Conservation (phyloP, 768 basidiomycete species). For the Auricularia sp. region DNA sequence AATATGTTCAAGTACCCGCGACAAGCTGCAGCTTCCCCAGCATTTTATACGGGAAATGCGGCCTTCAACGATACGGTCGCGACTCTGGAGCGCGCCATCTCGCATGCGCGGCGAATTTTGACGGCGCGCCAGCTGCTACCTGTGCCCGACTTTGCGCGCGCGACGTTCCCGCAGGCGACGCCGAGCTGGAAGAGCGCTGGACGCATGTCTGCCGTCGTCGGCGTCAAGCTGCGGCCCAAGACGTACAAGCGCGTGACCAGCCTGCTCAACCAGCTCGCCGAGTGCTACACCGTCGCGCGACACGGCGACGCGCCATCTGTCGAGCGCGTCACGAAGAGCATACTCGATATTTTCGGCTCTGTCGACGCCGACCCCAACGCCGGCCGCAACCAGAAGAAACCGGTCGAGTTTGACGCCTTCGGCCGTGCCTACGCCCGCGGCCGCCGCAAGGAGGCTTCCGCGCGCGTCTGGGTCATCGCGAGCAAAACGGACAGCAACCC, state of each 20-base stretch:
- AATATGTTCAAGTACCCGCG: neutral
- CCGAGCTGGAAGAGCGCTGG: conserved; percentile 60
- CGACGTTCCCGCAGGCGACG: conserved; percentile 45
- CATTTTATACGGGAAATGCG: conserved; percentile 76
- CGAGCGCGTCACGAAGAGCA: conserved; percentile 35
- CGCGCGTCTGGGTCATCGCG: conserved; percentile 89
- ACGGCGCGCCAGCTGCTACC: conserved; percentile 63
- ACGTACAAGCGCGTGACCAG: conserved; percentile 57
- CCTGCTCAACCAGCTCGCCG: conserved; percentile 57
- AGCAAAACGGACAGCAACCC: conserved; percentile 23
- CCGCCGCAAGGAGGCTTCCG: conserved; percentile 79
- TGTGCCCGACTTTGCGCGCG: conserved; percentile 60
- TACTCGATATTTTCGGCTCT: conserved; percentile 57
- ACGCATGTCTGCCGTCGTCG: conserved; percentile 50
- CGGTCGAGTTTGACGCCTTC: conserved; percentile 53
- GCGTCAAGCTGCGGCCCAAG: conserved; percentile 51
- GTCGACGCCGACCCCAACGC: conserved; percentile 38
- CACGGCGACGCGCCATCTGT: conserved; percentile 52
- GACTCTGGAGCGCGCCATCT: conserved; percentile 55
- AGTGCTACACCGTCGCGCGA: conserved; percentile 49
- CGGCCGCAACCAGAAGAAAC: conserved; percentile 41
- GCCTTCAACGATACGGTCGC: conserved; percentile 64
- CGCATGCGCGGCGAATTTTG: conserved; percentile 47
- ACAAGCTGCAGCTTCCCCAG: conserved; percentile 36
- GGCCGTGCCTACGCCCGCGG: conserved; percentile 86